Percentiles rank a stretch among this genome's conserved stretches.
Conservation (phyloP, 2,329 filamentous ascomycete species). For the Sphaerulina musiva region DNA sequence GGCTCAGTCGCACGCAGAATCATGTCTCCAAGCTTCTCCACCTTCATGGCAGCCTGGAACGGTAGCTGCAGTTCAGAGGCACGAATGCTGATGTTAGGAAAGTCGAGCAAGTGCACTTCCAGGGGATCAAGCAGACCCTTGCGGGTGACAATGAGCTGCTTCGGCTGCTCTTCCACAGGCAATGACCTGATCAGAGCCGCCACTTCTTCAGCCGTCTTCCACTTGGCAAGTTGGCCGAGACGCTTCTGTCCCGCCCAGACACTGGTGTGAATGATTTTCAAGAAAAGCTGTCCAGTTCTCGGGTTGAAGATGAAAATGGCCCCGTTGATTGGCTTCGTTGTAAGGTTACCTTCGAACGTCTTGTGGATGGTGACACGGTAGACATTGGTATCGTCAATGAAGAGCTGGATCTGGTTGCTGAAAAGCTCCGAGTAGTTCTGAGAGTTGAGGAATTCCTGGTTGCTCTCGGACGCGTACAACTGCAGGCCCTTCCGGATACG, state of each 20-base stretch:
- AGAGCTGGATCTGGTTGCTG: slow-evolving; percentile 97
- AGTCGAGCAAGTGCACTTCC: slow-evolving; percentile 94
- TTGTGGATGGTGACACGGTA: slow-evolving; percentile 99
- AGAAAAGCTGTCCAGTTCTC: slow-evolving; percentile 91
- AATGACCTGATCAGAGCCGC: slow-evolving; percentile 91
- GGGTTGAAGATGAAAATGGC: slow-evolving; percentile 99
- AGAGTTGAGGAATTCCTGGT: slow-evolving; percentile 97
- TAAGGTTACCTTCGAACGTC: slow-evolving; percentile 98
- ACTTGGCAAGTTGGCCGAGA: slow-evolving; percentile 95
- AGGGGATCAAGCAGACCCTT: slow-evolving; percentile 96
- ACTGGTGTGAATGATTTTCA: slow-evolving; percentile 99
- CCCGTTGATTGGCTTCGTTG: slow-evolving; percentile 98
- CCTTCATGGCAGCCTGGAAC: slow-evolving; percentile 99
- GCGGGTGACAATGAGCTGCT: slow-evolving; percentile 94
- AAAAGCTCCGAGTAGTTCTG: slow-evolving; percentile 99
- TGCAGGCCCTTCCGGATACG: slow-evolving; percentile 98
- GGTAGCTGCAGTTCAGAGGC: slow-evolving; percentile 94
- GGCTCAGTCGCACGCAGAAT: slow-evolving; percentile 94
- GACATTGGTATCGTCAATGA: slow-evolving; percentile 98
- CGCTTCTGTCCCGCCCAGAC: slow-evolving; percentile 99
- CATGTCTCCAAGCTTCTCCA: slow-evolving; percentile 98
- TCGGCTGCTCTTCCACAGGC: slow-evolving; percentile 95
- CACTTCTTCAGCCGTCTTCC: slow-evolving; percentile 99
- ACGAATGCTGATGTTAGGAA: slow-evolving; percentile 97
- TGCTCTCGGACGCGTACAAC: slow-evolving; percentile 95